A percentile compares a stretch with the other conserved stretches of the same genome.
Evolutionary conservation across 2,329 filamentous ascomycete species (phyloP).

Genomic region (Sordariomycetes sp.): DNA sequence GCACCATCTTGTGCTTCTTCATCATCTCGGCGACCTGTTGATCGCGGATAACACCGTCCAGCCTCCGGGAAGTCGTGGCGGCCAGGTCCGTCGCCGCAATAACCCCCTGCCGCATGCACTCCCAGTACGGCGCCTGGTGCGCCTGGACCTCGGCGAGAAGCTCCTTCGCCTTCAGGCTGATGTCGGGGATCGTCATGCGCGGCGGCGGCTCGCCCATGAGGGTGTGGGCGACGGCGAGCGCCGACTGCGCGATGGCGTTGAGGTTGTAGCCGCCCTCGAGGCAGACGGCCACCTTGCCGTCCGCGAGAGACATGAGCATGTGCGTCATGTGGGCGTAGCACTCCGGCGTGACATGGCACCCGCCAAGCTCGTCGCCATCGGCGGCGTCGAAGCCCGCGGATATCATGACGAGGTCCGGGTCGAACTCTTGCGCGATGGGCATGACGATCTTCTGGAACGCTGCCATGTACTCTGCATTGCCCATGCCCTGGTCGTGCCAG

Average conservation of each 20-base stretch:
- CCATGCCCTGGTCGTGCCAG: slow-evolving; percentile 69
- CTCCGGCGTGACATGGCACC: slow-evolving; percentile 80
- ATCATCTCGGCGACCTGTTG: slow-evolving; percentile 65
- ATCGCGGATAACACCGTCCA: slow-evolving; percentile 71
- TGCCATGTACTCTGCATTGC: slow-evolving; percentile 91
- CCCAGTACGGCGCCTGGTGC: slow-evolving; percentile 66
- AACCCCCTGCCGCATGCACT: slow-evolving; percentile 67
- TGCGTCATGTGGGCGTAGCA: slow-evolving; percentile 99
- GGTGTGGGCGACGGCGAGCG: slow-evolving; percentile 80
- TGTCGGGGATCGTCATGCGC: slow-evolving; percentile 42
- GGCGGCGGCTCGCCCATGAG: slow-evolving; percentile 90
- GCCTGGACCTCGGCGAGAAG: slow-evolving; percentile 49
- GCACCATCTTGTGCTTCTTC: slow-evolving; percentile 65
- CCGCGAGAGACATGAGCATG: slow-evolving; percentile 92
- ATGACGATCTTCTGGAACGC: slow-evolving; percentile 95
- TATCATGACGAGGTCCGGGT: slow-evolving; percentile 89
- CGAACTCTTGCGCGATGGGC: slow-evolving; percentile 88
- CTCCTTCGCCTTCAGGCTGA: slow-evolving; percentile 45
- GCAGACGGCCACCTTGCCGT: slow-evolving; percentile 83
- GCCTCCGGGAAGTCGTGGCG: slow-evolving; percentile 44
- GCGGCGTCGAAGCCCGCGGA: slow-evolving; percentile 95
- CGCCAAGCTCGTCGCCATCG: slow-evolving; percentile 83
- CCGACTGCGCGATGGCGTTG: slow-evolving; percentile 82
- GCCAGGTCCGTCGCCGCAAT: slow-evolving; percentile 42
- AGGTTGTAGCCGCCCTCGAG: slow-evolving; percentile 96